Percentiles rank a stretch among this genome's conserved stretches.
phyloP scores from a whole-genome alignment of 169 alveolate species.

The Eimeria zaria region DNA sequence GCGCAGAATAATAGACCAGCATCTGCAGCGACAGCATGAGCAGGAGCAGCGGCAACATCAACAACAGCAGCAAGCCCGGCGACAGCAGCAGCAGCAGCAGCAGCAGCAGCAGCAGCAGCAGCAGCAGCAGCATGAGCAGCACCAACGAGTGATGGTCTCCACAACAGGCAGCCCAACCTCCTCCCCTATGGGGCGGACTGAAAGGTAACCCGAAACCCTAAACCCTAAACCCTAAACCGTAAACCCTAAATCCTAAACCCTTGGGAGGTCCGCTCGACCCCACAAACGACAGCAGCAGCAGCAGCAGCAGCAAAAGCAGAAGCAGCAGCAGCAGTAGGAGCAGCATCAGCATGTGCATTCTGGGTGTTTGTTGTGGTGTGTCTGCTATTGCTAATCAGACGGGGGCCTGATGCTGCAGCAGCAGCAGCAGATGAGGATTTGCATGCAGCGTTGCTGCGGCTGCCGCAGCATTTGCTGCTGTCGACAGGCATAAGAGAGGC shows the following conservation, averaged over 20 bases:
- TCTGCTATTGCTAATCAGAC: not conserved
- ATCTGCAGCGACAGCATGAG: conserved; percentile 22
- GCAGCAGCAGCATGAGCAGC: conserved; percentile 37
- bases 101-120: conserved; percentile 51
- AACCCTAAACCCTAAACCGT: too few relatives aligned
- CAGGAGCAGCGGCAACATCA: not conserved
- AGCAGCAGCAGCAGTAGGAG: not conserved
- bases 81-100: conserved; percentile 13
- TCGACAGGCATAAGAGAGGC: conserved; percentile 68
- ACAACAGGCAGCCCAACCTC: not conserved
- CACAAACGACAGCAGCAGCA: not conserved
- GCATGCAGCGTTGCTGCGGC: conserved; percentile 32
- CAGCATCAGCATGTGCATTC: too few relatives aligned
- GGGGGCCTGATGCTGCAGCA: conserved; percentile 15
- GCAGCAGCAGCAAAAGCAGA: not conserved
- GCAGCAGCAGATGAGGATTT: not conserved
- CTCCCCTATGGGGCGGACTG: conserved; percentile 3
- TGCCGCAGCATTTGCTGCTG: conserved; percentile 48
- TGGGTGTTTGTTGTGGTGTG: not conserved
- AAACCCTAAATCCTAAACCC: too few relatives aligned
- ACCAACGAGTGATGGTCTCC: conserved; percentile 18
- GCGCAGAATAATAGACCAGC: not conserved
- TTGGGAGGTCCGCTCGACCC: not conserved
- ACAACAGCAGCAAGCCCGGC: too few relatives aligned
- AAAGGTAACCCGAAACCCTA: not conserved